Evolutionary conservation across 1,284 basidiomycete species (phyloP).

Genomic region (Ceratobasidium sp.): DNA sequence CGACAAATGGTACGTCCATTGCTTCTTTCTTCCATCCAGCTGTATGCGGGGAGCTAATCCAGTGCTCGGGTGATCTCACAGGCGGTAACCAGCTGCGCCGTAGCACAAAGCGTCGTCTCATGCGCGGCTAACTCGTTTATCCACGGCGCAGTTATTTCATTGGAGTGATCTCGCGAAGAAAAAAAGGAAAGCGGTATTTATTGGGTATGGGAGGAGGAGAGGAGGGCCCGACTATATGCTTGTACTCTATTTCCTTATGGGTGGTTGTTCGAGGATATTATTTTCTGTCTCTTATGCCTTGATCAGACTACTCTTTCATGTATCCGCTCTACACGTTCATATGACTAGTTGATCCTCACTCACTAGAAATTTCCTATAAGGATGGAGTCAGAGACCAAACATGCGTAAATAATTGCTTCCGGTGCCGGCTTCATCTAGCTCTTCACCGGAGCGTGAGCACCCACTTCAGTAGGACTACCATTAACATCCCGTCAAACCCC

Average conservation of each 20-base stretch:
- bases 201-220: neutral
- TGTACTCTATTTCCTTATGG: neutral
- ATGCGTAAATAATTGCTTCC: too few relatives aligned
- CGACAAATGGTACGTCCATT: constrained; percentile 29
- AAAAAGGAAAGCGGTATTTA: constrained; percentile 30
- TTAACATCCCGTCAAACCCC: too few relatives aligned
- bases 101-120: constrained; percentile 36
- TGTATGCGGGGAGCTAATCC: constrained; percentile 33
- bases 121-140: constrained; percentile 41
- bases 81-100: constrained; percentile 39
- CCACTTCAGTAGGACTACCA: too few relatives aligned
- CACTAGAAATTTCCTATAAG: too few relatives aligned
- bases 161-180: neutral
- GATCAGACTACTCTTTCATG: neutral
- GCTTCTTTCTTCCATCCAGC: neutral
- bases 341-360: too few relatives aligned
- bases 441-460: too few relatives aligned
- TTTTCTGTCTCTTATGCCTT: neutral
- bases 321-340: constrained; percentile 2
- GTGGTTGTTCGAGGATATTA: constrained; percentile 2
- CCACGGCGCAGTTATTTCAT: constrained; percentile 18
- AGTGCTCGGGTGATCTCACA: constrained; percentile 10
- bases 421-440: too few relatives aligned
- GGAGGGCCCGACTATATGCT: neutral
- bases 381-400: too few relatives aligned